Conservation (phyloP, 2,329 filamentous ascomycete species). For the Gliomastix tumulicola region DNA sequence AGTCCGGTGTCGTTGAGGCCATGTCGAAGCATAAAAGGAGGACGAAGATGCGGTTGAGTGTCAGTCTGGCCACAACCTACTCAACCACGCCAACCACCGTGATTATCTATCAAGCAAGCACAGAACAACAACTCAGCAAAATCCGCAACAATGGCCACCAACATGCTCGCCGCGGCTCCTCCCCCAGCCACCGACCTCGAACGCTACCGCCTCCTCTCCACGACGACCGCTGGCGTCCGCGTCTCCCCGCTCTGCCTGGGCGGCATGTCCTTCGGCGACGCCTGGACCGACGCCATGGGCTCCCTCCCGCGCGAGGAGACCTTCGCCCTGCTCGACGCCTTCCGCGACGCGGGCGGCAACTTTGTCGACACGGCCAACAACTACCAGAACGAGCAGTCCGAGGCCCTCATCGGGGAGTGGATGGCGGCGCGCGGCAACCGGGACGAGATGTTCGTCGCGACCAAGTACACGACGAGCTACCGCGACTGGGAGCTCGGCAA, state of each 20-base stretch:
- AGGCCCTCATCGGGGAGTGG: slow-evolving; percentile 44
- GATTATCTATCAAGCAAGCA: too few species aligned
- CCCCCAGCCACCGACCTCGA: not conserved
- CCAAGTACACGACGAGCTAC: slow-evolving; percentile 37
- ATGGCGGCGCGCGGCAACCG: slow-evolving; percentile 31
- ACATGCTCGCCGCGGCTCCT: not conserved
- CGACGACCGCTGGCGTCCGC: slow-evolving; percentile 32
- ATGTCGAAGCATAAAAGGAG: too few species aligned
- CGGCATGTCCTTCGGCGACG: slow-evolving; percentile 36
- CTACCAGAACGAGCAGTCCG: slow-evolving; percentile 42
- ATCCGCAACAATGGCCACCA: not conserved
- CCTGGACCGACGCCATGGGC: slow-evolving; percentile 33
- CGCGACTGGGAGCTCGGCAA: slow-evolving; percentile 19
- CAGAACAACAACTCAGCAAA: too few species aligned
- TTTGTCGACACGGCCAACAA: slow-evolving; percentile 51
- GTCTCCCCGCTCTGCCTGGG: slow-evolving; percentile 36
- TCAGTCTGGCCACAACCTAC: too few species aligned
- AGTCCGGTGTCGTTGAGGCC: too few species aligned
- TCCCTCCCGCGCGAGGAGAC: slow-evolving; percentile 43
- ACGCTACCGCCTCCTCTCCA: not conserved
- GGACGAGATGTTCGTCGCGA: slow-evolving; percentile 37
- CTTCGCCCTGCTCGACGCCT: slow-evolving; percentile 49
- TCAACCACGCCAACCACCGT: too few species aligned
- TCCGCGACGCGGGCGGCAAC: slow-evolving; percentile 47
- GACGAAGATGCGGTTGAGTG: too few species aligned